Evolutionary conservation across 2,329 filamentous ascomycete genomes (phyloP).

Genomic region (Biscogniauxia marginata): DNA sequence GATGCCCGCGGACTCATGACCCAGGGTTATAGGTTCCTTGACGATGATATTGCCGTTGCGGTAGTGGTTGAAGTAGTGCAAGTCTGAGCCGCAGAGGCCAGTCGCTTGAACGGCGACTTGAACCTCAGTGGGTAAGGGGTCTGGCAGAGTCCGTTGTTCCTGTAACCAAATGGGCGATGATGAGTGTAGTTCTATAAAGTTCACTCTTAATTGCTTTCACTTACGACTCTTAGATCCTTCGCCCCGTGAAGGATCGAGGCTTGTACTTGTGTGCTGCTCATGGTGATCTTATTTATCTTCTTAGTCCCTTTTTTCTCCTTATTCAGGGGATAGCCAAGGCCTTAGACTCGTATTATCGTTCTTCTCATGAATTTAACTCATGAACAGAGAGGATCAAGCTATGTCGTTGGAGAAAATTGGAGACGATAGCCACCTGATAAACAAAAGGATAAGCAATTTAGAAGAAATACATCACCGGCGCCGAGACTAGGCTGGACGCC

Average conservation of each 20-base stretch:
- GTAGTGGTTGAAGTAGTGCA: conserved; percentile 66
- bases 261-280: conserved; percentile 34
- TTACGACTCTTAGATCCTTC: conserved; percentile 50
- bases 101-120: conserved; percentile 61
- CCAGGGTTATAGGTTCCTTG: conserved; percentile 52
- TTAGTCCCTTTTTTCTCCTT: background rate
- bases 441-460: background rate
- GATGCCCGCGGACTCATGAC: conserved; percentile 70
- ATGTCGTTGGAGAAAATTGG: background rate
- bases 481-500: background rate
- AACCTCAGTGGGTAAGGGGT: conserved; percentile 56
- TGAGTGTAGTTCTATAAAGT: background rate
- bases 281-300: conserved; percentile 4
- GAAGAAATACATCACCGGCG: background rate
- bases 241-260: conserved; percentile 56
- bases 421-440: background rate
- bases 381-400: background rate
- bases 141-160: conserved; percentile 54
- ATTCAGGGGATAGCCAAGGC: background rate
- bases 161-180: conserved; percentile 25
- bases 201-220: conserved; percentile 12
- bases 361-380: background rate
- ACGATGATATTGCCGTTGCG: conserved; percentile 65
- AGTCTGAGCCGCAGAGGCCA: conserved; percentile 66
- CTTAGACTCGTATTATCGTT: background rate